Conservation (phyloP, 164 flowering plant genomes). For the Saururus chinensis region DNA sequence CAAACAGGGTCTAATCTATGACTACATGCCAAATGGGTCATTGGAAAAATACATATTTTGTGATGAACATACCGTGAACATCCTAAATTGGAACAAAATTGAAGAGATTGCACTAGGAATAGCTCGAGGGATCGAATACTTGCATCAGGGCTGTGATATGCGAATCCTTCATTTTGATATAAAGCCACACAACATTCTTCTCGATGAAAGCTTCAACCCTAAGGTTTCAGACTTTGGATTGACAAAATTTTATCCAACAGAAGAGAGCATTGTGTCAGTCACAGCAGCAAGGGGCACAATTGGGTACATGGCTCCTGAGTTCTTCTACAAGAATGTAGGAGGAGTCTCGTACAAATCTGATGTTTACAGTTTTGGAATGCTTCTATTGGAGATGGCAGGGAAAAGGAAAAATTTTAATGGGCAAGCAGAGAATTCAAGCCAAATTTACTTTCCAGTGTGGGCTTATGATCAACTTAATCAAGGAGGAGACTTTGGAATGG, state of each 20-base stretch:
- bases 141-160: constrained; percentile 21
- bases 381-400: constrained; percentile 15
- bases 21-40: constrained; percentile 23
- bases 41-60: constrained; percentile 13
- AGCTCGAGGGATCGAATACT: constrained; percentile 16
- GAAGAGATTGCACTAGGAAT: constrained; percentile 15
- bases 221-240: constrained; percentile 20
- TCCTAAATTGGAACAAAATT: constrained; percentile 7
- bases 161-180: constrained; percentile 22
- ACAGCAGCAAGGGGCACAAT: constrained; percentile 12
- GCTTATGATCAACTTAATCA: not conserved
- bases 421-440: not conserved
- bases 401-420: not conserved
- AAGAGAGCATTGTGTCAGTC: not conserved
- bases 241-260: constrained; percentile 13
- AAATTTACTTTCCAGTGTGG: not conserved
- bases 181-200: constrained; percentile 16
- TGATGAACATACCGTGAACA: no score
- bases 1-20: constrained; percentile 14
- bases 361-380: constrained; percentile 21
- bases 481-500: constrained; percentile 1
- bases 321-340: not conserved
- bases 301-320: constrained; percentile 12
- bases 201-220: constrained; percentile 1
- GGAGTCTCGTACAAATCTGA: constrained; percentile 13